Percentiles rank a stretch among this genome's conserved stretches.
Conservation (phyloP, 2,329 filamentous ascomycete species). For the Fusarium gaditjirri region DNA sequence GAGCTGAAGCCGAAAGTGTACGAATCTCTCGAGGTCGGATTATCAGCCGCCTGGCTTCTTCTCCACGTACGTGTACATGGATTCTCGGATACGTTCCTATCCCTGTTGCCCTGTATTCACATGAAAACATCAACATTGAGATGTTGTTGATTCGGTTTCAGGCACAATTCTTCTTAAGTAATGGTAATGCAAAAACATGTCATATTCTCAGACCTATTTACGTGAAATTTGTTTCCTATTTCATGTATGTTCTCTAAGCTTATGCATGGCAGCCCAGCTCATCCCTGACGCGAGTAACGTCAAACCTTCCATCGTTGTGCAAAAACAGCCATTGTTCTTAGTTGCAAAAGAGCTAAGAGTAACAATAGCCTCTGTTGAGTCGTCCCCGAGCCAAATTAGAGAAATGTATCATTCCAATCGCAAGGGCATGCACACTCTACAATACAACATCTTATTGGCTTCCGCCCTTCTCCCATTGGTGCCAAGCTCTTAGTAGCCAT, state of each 20-base stretch:
- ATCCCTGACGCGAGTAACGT: not conserved
- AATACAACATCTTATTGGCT: not conserved
- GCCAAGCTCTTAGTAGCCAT: not conserved
- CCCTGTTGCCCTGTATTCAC: not conserved
- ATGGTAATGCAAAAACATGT: not conserved
- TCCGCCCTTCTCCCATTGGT: not conserved
- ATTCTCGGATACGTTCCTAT: not conserved
- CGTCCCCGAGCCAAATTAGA: not conserved
- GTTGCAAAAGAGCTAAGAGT: not conserved
- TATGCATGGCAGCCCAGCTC: not conserved
- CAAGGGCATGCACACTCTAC: not conserved
- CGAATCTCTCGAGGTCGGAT: not conserved
- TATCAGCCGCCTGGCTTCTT: not conserved
- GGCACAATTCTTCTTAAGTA: not conserved
- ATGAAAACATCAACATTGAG: not conserved
- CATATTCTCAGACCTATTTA: not conserved
- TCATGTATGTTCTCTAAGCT: conserved; percentile 3
- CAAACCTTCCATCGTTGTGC: not conserved
- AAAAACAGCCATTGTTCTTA: not conserved
- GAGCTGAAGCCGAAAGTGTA: not conserved
- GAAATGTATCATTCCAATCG: not conserved
- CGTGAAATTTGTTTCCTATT: not conserved
- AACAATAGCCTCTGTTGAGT: not conserved
- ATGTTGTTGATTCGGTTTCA: conserved; percentile 5
- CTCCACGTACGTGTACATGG: not conserved